Evolutionary conservation across 1,139 yeast species (phyloP).

Genomic region (Blastobotrys proliferans): DNA sequence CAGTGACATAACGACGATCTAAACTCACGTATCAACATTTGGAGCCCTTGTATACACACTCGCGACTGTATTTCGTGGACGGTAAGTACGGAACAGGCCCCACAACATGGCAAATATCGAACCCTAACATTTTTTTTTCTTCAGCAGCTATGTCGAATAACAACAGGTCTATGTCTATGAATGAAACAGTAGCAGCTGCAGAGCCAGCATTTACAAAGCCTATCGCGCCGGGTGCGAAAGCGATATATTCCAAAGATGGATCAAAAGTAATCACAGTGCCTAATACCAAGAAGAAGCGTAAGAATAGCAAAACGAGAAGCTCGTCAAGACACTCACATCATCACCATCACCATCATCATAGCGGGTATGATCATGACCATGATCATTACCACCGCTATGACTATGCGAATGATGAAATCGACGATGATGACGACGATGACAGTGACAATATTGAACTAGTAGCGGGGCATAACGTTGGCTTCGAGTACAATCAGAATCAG

Average conservation of each 20-base stretch:
- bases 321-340: constrained; percentile 1
- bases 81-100: too few species aligned
- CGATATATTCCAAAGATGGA: constrained; percentile 29
- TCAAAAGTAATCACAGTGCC: constrained; percentile 26
- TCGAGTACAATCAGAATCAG: constrained; percentile 42
- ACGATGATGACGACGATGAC: constrained; percentile 19
- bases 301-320: too few species aligned
- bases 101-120: too few species aligned
- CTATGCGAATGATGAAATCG: constrained; percentile 3
- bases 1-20: too few species aligned
- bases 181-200: constrained; percentile 19
- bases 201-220: constrained; percentile 25
- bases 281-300: constrained; percentile 10
- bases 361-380: background rate
- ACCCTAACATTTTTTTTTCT: too few species aligned
- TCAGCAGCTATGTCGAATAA: constrained; percentile 8
- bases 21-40: too few species aligned
- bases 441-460: constrained; percentile 34
- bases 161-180: constrained; percentile 1
- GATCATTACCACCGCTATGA: background rate
- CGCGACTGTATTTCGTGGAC: too few species aligned
- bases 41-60: too few species aligned
- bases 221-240: constrained; percentile 25
- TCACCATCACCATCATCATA: background rate
- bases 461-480: constrained; percentile 57